Percentiles rank a stretch among this genome's conserved stretches.
phyloP scores from a whole-genome alignment of 257 asterid genomes.

The Forsythia suspensa region DNA sequence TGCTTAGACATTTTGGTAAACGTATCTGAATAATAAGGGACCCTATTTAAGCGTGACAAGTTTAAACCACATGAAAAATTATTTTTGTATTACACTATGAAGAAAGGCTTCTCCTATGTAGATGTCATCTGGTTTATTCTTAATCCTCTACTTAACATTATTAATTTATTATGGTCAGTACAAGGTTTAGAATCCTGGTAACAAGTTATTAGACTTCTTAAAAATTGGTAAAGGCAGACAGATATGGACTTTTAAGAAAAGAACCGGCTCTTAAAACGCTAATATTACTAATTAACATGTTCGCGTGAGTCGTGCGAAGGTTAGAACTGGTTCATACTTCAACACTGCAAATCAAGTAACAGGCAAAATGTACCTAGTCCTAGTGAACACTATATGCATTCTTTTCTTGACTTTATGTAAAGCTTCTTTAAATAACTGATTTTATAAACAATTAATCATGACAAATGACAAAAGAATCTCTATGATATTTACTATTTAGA shows the following conservation, averaged over 20 bases:
- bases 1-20: not conserved
- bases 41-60: not conserved
- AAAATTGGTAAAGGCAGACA: not conserved
- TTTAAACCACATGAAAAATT: not conserved
- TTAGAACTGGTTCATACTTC: not conserved
- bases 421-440: not conserved
- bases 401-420: not conserved
- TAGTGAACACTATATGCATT: not conserved
- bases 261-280: too few relatives aligned
- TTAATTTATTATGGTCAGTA: not conserved
- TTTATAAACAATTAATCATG: constrained; percentile 3
- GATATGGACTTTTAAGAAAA: not conserved
- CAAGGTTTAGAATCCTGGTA: not conserved
- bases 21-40: not conserved
- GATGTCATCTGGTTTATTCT: too few relatives aligned
- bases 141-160: too few relatives aligned
- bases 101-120: too few relatives aligned
- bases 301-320: not conserved
- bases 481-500: not conserved
- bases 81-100: not conserved
- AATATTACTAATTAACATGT: not conserved
- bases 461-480: constrained; percentile 14
- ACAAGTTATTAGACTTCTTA: not conserved
- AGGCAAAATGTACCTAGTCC: not conserved
- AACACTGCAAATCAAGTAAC: not conserved